Base-by-base conservation (phyloP, 116 monocot species). In the Posidonia oceanica region DNA sequence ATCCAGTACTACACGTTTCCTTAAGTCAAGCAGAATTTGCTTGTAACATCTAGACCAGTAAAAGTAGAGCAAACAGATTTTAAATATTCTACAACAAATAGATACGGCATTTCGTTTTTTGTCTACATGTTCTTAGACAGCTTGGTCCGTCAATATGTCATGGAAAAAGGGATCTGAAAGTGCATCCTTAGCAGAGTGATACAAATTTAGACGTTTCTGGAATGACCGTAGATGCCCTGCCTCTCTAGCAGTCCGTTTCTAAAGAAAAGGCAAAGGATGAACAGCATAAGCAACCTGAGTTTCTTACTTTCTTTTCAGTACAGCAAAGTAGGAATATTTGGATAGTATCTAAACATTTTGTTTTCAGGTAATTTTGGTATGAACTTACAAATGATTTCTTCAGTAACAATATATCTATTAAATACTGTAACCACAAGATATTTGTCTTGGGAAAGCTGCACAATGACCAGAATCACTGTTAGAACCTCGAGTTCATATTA, bases 401-500 rank as follows among this genome's bases (percentile, higher is more conserved):
- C 11, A 67, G 71, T 64, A 92, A 76, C 68, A 97, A 72, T 56
- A 89, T 85, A 40, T 97, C 89, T 0, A 92, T 85, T 60, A 97
- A 72, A 80, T 97, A 97, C 18, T 85, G 77, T n/a, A 97, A 52
- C 97, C 97, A 97, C 3, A 97, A 74, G 7, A 97, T 87, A 48
- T 97, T 97, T 36, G 97, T 97, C 82, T 87, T 87, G 29, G 92
- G 92, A 69, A 87, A 97, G 65, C 97, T 97, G 87, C 53, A 75
- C 17, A 51, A 63, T 29, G 36, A 20, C 48, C 48, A 48, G 5
- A 48, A 48, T 48, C 48, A 48, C 48, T 57, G 38, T 48, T 48
- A 48, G 48, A 48, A 48, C 8, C 7, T 48, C 48, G 12, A 48
- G 5, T 48, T 48, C 8, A 12, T 12, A 48, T 48, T 48, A 12